Percentiles rank a stretch among this genome's conserved stretches.
phyloP scores from a whole-genome alignment of 31 red algal genomes.

The Odonthalia washingtoniensis region DNA sequence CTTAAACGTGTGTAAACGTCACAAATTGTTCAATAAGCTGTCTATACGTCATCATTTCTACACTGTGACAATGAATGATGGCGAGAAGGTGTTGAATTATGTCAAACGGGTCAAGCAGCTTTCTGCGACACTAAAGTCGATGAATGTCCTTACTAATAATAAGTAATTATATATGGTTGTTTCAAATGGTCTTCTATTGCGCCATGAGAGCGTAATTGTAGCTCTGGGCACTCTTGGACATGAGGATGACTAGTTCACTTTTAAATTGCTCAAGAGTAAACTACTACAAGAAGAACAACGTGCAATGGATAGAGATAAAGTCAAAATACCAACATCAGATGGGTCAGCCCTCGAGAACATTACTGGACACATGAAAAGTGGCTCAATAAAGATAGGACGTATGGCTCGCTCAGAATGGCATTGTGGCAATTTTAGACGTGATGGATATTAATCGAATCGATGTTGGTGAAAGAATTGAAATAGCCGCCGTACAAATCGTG shows the following conservation, averaged over 20 bases:
- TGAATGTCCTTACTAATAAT: slow-evolving; percentile 4
- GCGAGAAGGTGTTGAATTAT: background rate
- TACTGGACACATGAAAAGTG: background rate
- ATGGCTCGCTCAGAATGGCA: background rate
- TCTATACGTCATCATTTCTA: background rate
- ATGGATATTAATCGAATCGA: background rate
- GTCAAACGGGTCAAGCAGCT: slow-evolving; percentile 7
- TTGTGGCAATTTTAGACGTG: background rate
- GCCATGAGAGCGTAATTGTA: background rate
- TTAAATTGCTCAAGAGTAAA: slow-evolving; percentile 4
- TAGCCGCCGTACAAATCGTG: background rate
- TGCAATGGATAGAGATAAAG: background rate
- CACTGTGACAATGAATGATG: background rate
- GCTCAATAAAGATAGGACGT: background rate
- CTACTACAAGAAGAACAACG: slow-evolving; percentile 15
- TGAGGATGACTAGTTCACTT: background rate
- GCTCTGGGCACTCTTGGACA: slow-evolving; percentile 24
- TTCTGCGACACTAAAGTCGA: background rate
- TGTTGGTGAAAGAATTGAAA: background rate
- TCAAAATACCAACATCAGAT: background rate
- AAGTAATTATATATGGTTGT: slow-evolving; percentile 9
- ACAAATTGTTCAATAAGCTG: slow-evolving; percentile 11
- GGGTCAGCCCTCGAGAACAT: background rate
- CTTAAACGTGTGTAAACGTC: slow-evolving; percentile 1
- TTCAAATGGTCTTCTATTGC: slow-evolving; percentile 3